phyloP scores from a whole-genome alignment of 139 green algal genomes.

The Asterochloris sp. region DNA sequence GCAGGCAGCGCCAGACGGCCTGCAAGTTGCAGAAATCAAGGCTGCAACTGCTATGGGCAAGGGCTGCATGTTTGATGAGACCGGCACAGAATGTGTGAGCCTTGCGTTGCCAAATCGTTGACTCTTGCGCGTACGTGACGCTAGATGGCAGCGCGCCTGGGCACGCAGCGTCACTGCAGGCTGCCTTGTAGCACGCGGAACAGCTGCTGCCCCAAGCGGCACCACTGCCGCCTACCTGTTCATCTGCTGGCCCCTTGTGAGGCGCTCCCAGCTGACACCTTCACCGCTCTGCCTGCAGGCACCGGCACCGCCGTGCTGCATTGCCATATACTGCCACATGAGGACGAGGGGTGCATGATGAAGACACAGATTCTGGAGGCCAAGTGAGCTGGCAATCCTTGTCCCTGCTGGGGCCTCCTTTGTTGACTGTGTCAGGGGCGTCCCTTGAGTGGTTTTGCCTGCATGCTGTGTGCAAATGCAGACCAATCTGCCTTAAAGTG shows the following conservation, averaged over 20 bases:
- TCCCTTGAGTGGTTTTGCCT: too few species aligned
- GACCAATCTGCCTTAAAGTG: too few species aligned
- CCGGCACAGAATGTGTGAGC: neutral
- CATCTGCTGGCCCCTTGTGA: neutral
- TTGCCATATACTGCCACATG: constrained; percentile 25
- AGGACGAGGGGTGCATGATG: constrained; percentile 27
- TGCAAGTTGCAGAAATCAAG: neutral
- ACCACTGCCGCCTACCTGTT: neutral
- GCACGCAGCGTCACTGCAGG: neutral
- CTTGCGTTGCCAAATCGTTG: neutral
- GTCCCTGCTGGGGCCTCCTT: neutral
- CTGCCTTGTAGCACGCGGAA: too few species aligned
- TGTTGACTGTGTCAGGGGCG: too few species aligned
- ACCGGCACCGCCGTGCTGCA: constrained; percentile 21
- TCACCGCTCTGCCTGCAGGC: neutral
- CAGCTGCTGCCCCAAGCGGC: neutral
- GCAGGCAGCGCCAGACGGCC: neutral
- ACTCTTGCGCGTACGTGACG: neutral
- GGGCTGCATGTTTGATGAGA: neutral
- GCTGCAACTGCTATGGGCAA: neutral
- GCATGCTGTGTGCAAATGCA: too few species aligned
- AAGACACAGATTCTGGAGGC: constrained; percentile 15
- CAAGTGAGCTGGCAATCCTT: neutral
- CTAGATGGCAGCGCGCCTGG: neutral
- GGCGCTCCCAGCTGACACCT: neutral